Conservation (phyloP, 306 rosid species). For the Prunus armeniaca region DNA sequence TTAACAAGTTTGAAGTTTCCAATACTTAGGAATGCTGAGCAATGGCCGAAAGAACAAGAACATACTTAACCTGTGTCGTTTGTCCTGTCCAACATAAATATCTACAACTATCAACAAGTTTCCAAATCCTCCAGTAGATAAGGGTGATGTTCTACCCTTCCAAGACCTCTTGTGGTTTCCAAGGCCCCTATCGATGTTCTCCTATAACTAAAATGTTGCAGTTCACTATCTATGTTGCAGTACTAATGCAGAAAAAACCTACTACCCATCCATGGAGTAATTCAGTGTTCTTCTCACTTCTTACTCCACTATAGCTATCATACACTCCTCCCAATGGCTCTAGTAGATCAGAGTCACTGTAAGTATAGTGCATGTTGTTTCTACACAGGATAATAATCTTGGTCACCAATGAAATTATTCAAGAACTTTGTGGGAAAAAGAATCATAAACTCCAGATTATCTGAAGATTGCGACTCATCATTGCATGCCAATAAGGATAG, state of each 20-base stretch:
- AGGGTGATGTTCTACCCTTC: too few relatives aligned
- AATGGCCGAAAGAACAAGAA: too few relatives aligned
- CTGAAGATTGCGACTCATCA: neutral
- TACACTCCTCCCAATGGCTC: neutral
- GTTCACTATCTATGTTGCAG: neutral
- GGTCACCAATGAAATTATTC: conserved; percentile 10
- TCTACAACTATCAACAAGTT: too few relatives aligned
- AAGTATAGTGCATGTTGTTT: too few relatives aligned
- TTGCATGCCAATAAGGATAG: neutral
- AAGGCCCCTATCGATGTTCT: neutral
- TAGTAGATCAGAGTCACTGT: too few relatives aligned
- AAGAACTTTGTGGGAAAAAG: conserved; percentile 16
- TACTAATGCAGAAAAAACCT: too few relatives aligned
- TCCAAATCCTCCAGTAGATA: neutral
- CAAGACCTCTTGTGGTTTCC: too few relatives aligned
- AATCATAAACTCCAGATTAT: conserved; percentile 7
- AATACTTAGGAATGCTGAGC: neutral
- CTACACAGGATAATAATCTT: neutral
- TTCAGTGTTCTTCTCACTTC: too few relatives aligned
- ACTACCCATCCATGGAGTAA: too few relatives aligned
- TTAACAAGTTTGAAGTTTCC: neutral
- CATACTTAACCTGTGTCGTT: neutral
- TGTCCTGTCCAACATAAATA: too few relatives aligned
- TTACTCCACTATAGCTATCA: too few relatives aligned
- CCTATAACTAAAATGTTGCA: too few relatives aligned